These are phyloP conservation scores for Leccinum incarnatum DNA, from an alignment of 768 basidiomycete species.

Conservation along the genomic window DNA sequence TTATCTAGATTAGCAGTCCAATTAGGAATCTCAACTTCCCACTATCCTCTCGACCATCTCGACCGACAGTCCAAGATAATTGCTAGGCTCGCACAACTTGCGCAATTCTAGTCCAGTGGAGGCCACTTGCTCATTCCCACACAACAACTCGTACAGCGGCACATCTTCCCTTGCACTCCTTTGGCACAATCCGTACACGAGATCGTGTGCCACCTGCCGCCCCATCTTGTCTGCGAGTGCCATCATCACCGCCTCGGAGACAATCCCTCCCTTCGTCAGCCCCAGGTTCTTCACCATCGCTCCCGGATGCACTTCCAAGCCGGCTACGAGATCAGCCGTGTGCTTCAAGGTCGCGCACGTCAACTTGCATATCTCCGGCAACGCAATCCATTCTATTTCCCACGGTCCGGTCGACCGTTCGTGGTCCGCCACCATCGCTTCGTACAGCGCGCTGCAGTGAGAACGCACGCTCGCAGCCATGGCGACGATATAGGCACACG, in stretches of 20 bases:
- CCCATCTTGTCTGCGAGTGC: constrained; percentile 40
- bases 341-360: constrained; percentile 40
- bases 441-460: constrained; percentile 38
- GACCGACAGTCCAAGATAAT: constrained; percentile 38
- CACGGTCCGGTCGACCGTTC: constrained; percentile 48
- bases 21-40: constrained; percentile 1
- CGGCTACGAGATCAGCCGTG: constrained; percentile 35
- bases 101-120: constrained; percentile 29
- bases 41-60: constrained; percentile 24
- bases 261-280: constrained; percentile 39
- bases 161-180: constrained; percentile 25
- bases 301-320: constrained; percentile 40
- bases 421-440: constrained; percentile 49
- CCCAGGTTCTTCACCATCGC: constrained; percentile 41
- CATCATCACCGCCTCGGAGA: constrained; percentile 51
- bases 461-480: constrained; percentile 42
- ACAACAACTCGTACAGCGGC: constrained; percentile 34
- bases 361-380: constrained; percentile 44
- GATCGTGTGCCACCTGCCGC: constrained; percentile 44
- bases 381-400: constrained; percentile 50
- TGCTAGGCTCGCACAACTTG: constrained; percentile 36
- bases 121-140: constrained; percentile 26
- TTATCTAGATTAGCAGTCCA: constrained; percentile 6
- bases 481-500: constrained; percentile 43
- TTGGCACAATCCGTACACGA: constrained; percentile 43